Evolutionary conservation across 768 basidiomycete genomes (phyloP).

Genomic region (Suillus paluster): DNA sequence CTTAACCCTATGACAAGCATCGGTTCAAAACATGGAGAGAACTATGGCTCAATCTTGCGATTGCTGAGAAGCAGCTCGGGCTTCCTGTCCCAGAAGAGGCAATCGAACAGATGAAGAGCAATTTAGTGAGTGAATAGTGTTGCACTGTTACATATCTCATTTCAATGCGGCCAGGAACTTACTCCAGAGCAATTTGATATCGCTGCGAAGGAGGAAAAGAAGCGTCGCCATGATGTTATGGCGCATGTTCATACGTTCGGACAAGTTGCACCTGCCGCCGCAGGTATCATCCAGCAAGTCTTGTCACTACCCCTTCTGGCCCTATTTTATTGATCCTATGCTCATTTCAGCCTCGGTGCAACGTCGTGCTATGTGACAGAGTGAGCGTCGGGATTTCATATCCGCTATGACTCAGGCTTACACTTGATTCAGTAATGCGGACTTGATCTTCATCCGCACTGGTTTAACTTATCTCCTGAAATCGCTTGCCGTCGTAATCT

Average conservation of each 20-base stretch:
- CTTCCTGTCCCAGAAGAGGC: conserved; percentile 89
- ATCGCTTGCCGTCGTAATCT: conserved; percentile 90
- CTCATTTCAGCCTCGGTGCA: conserved; percentile 73
- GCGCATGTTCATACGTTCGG: conserved; percentile 99
- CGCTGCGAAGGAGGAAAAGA: conserved; percentile 95
- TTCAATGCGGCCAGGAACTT: conserved; percentile 56
- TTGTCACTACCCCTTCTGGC: conserved; percentile 13
- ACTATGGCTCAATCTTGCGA: conserved; percentile 95
- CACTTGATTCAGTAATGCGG: conserved; percentile 76
- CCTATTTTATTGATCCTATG: conserved; percentile 15
- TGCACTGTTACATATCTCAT: conserved; percentile 9
- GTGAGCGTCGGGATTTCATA: conserved; percentile 51
- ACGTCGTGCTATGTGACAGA: conserved; percentile 99
- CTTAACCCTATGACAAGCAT: conserved; percentile 54
- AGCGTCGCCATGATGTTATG: conserved; percentile 98
- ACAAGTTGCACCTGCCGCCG: conserved; percentile 88
- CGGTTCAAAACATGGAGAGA: conserved; percentile 95
- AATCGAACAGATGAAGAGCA: conserved; percentile 91
- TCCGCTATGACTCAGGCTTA: not conserved
- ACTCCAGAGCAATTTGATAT: conserved; percentile 90
- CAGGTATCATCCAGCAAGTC: conserved; percentile 91
- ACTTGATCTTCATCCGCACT: conserved; percentile 93
- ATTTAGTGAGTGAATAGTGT: conserved; percentile 61
- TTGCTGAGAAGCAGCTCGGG: conserved; percentile 95
- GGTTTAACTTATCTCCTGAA: conserved; percentile 83